Percentiles rank a stretch among this genome's conserved stretches.
phyloP scores from a whole-genome alignment of 495 filamentous ascomycete species.

The Talaromyces adpressus region DNA sequence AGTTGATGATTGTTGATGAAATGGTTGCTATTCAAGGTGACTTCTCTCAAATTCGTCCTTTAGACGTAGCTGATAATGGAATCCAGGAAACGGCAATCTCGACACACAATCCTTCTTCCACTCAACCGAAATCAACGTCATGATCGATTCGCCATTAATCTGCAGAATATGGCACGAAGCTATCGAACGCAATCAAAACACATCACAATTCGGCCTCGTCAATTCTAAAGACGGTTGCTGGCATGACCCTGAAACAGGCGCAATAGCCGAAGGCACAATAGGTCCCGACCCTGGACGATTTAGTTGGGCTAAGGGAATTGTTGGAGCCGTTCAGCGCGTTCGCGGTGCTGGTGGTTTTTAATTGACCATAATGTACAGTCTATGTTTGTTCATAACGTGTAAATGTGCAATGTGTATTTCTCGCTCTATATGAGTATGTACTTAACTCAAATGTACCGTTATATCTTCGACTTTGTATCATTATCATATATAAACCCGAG shows the following conservation, averaged over 20 bases:
- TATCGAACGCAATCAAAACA: conserved; percentile 65
- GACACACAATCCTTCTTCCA: conserved; percentile 80
- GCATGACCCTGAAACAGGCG: conserved; percentile 45
- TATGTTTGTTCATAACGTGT: background rate
- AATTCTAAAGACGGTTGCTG: conserved; percentile 43
- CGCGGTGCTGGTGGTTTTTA: conserved; percentile 54
- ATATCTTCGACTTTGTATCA: background rate
- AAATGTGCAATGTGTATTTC: background rate
- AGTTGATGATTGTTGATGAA: conserved; percentile 67
- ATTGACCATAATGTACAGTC: background rate
- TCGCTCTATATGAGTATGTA: background rate
- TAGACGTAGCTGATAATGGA: background rate
- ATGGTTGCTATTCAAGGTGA: conserved; percentile 53
- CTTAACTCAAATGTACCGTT: background rate
- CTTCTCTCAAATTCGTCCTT: background rate
- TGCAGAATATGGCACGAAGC: conserved; percentile 58
- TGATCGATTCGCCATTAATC: conserved; percentile 55
- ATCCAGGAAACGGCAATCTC: conserved; percentile 62
- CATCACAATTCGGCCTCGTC: conserved; percentile 52
- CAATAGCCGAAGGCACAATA: conserved; percentile 50
- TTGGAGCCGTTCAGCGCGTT: conserved; percentile 56
- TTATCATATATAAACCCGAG: conserved; percentile 42
- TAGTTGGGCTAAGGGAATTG: conserved; percentile 53
- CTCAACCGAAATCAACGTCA: conserved; percentile 66
- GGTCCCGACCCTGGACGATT: conserved; percentile 53